Evolutionary conservation across 2,329 filamentous ascomycete genomes (phyloP), one percentile per base, ranked within the genome.

Genomic region (Alternaria triticina): DNA sequence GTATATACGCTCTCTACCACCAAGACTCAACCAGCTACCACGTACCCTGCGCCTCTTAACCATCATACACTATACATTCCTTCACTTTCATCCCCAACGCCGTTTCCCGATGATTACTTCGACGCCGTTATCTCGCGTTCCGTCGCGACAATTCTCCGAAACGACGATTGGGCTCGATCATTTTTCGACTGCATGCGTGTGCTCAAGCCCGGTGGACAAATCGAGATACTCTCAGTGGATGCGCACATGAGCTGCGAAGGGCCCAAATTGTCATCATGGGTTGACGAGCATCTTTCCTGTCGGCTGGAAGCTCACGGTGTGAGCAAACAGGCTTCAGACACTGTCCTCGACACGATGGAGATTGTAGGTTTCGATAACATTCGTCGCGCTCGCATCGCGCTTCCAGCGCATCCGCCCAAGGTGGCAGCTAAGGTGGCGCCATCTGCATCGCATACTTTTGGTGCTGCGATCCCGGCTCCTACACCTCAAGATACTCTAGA

Each of bases 131-230:
- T 74, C 22, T 74, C 72, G 13, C 70, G 70, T 22, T 70, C 70
- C n/a, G 61, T 74, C 11, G 65, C 71, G 5, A 73, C 70, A 3
- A 61, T 63, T 25, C 62, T 74, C 22, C 70, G 70, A 54, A 73
- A 74, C 56, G 70, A 74, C 23, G 70, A 74, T 23, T 74, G 72
- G 71, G 69, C 71, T 10, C 71, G 68, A 23, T 64, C 64, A n/a
- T 74, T 74, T 62, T 72, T 72, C 44, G 72, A 74, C 65, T 74
- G 68, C 58, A 70, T 70, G 66, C 72, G 72, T 22, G 67, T 72
- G 25, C 72, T 74, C 44, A 74, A 74, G 49, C 69, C 72, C 7
- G 71, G 72, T 43, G 72, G 71, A 22, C 70, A 72, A 12, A 70
- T 75, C 10, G 72, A 75, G 45, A 70, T 75, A 28, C 67, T 74